Percentiles rank a stretch among this genome's conserved stretches.
phyloP scores from a whole-genome alignment of 2,329 filamentous ascomycete species.

The Botryotinia globosa region DNA sequence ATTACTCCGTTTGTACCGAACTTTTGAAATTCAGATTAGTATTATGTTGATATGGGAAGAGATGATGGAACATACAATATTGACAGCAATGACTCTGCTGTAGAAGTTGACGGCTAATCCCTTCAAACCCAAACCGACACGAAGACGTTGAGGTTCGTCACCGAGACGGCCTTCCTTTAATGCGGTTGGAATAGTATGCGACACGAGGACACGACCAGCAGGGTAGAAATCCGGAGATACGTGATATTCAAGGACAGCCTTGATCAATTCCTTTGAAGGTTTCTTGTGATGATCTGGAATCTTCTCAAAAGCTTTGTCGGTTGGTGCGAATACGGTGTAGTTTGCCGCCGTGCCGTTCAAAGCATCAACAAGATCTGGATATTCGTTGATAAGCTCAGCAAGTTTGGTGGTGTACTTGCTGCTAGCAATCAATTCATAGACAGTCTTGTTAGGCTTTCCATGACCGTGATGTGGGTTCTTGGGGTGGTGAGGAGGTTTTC shows the following conservation, averaged over 20 bases:
- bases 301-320: constrained; percentile 70
- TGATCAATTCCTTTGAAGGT: constrained; percentile 67
- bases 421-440: constrained; percentile 75
- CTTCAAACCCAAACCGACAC: constrained; percentile 58
- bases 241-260: constrained; percentile 72
- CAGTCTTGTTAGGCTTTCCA: constrained; percentile 61
- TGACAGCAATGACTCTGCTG: constrained; percentile 63
- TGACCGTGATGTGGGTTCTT: constrained; percentile 34
- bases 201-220: constrained; percentile 61
- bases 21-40: constrained; percentile 40
- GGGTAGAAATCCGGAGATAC: constrained; percentile 66
- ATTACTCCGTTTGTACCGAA: constrained; percentile 76
- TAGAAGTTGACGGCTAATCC: constrained; percentile 76
- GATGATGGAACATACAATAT: constrained; percentile 56
- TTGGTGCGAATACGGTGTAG: constrained; percentile 79
- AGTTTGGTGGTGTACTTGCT: constrained; percentile 77
- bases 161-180: constrained; percentile 59
- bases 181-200: constrained; percentile 72
- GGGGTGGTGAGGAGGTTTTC: constrained; percentile 24
- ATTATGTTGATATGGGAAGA: background rate
- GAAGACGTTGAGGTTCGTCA: constrained; percentile 67
- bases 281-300: constrained; percentile 53
- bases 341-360: constrained; percentile 74
- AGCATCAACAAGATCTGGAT: constrained; percentile 66
- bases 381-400: constrained; percentile 69